phyloP scores from a whole-genome alignment of 2,329 filamentous ascomycete genomes.

The Scytalidium sp. region DNA sequence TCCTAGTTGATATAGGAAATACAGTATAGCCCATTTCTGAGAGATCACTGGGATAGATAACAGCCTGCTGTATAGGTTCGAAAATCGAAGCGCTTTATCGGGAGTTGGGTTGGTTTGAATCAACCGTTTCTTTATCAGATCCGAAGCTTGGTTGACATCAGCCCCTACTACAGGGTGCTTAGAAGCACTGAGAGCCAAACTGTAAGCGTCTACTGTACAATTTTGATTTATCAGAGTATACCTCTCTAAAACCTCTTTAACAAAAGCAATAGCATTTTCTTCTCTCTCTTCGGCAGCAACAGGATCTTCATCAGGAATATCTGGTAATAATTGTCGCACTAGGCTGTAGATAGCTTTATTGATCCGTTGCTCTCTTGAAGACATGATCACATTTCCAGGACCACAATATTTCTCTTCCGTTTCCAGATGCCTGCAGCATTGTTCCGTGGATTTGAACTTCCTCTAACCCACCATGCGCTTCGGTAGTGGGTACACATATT shows the following conservation, averaged over 20 bases:
- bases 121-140: slow-evolving; percentile 86
- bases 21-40: slow-evolving; percentile 96
- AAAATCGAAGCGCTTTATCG: slow-evolving; percentile 76
- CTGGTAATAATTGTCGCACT: slow-evolving; percentile 70
- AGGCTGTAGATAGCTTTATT: slow-evolving; percentile 77
- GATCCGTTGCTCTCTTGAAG: slow-evolving; percentile 55
- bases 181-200: slow-evolving; percentile 11
- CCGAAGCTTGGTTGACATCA: slow-evolving; percentile 82
- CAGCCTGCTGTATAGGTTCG: slow-evolving; percentile 85
- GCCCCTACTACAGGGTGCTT: slow-evolving; percentile 28
- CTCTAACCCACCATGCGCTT: not conserved
- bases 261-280: slow-evolving; percentile 55
- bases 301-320: slow-evolving; percentile 63
- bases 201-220: not conserved
- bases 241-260: slow-evolving; percentile 41
- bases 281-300: slow-evolving; percentile 66
- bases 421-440: not conserved
- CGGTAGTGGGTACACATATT: not conserved
- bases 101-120: slow-evolving; percentile 72
- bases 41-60: slow-evolving; percentile 88
- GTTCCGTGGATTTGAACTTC: not conserved
- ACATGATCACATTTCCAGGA: slow-evolving; percentile 29
- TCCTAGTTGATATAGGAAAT: slow-evolving; percentile 81
- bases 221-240: slow-evolving; percentile 8
- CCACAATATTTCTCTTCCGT: not conserved